Conservation (phyloP, 1,284 basidiomycete species). For the Ustilago curta region DNA sequence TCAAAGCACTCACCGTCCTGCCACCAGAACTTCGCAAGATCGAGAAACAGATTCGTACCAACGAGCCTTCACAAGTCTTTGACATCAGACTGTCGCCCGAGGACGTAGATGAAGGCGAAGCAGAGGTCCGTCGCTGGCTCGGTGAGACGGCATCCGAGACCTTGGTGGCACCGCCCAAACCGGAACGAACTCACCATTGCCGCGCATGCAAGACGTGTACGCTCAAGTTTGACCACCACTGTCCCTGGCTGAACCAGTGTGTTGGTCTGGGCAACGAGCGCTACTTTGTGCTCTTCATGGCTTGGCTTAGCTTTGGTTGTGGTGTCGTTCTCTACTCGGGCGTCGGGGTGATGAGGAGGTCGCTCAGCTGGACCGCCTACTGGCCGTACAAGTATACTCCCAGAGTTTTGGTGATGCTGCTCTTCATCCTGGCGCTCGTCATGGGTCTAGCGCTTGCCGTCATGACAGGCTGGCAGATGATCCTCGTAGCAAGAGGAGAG, state of each 20-base stretch:
- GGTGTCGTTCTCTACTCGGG: slow-evolving; percentile 51
- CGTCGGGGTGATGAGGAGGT: slow-evolving; percentile 22
- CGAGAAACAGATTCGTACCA: slow-evolving; percentile 53
- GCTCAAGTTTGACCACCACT: slow-evolving; percentile 78
- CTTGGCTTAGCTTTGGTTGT: slow-evolving; percentile 60
- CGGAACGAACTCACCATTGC: slow-evolving; percentile 95
- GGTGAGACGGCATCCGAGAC: slow-evolving; percentile 54
- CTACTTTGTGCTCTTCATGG: slow-evolving; percentile 96
- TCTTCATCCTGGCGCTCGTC: slow-evolving; percentile 78
- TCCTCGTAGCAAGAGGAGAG: slow-evolving; percentile 81
- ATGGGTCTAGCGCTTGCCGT: slow-evolving; percentile 80
- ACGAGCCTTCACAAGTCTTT: slow-evolving; percentile 23
- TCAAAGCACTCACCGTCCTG: slow-evolving; percentile 55
- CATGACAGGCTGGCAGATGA: slow-evolving; percentile 85
- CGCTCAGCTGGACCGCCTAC: slow-evolving; percentile 25
- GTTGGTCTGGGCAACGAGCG: slow-evolving; percentile 93
- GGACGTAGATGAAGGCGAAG: slow-evolving; percentile 58
- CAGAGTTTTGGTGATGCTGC: slow-evolving; percentile 76
- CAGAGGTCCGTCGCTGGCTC: slow-evolving; percentile 62
- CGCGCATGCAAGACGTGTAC: slow-evolving; percentile 90
- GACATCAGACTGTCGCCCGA: slow-evolving; percentile 41
- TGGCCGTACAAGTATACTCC: slow-evolving; percentile 79
- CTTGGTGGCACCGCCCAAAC: slow-evolving; percentile 74
- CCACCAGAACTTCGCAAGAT: slow-evolving; percentile 64
- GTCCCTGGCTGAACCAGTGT: slow-evolving; percentile 93